Evolutionary conservation across 805 yeast genomes (phyloP), one percentile per base, ranked within the genome.

Genomic region (Yarrowia hollandica): DNA sequence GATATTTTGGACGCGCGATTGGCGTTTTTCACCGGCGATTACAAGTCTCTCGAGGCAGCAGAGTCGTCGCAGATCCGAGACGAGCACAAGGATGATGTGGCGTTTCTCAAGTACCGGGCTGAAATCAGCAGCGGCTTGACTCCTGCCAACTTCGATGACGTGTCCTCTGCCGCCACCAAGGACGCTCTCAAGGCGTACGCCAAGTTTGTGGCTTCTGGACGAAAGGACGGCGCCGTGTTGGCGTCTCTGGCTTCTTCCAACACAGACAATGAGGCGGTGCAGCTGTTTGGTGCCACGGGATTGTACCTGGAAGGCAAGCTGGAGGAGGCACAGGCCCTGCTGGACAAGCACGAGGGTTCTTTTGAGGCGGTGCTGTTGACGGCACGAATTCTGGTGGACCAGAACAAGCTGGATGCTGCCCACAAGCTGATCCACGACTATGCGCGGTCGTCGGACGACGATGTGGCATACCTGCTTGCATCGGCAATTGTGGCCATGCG

Each of bases 341-440:
- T 74, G 19, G 72, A 73, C 26, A 68, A 68, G 14, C 72, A 74
- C 28, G 79, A 80, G 65, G 68, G 74, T 35, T 31, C 66, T 33
- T 67, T 75, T 23, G 78, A 71, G 59, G 71, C 74, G 21, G 69
- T 71, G 14, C 66, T 75, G 25, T 63, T 75, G 54, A 63, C 65
- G 21, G 72, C 71, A 5, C 75, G 76, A 60, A 66, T 75, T 46
- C 63, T 71, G 35, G 64, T 82, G 55, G 68, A 74, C 18, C 75
- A 76, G 48, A 72, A 76, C 59, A 74, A 77, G 59, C 63, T 75
- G 3, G 79, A 76, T 5, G 69, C 73, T n/a, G 84, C 84, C 2
- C 69, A 72, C 60, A 72, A 75, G 60, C 79, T 77, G 41, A 73
- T 83, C 25, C 68, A 68, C 22, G 62, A 68, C 25, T 52, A 37